These are phyloP conservation scores for Ustilago trichophora DNA, from an alignment of 1,284 basidiomycete species.

Conservation along the genomic window DNA sequence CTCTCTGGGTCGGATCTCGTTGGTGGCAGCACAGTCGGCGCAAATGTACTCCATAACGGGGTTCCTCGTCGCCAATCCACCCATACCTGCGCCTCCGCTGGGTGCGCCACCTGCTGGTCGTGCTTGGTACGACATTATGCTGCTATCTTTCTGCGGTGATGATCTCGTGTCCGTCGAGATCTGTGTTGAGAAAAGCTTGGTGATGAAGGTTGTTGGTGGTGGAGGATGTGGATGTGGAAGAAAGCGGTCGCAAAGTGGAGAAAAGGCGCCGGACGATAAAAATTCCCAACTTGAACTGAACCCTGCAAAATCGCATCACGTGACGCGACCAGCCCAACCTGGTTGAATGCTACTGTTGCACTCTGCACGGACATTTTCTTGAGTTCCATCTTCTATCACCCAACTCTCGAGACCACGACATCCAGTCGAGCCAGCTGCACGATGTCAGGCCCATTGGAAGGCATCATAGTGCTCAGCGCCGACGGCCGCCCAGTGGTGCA, in stretches of 20 bases:
- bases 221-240: constrained; percentile 1
- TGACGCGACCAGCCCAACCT: constrained; percentile 3
- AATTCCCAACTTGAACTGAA: constrained; percentile 14
- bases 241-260: constrained; percentile 23
- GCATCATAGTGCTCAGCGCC: constrained; percentile 85
- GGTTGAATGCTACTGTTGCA: background rate
- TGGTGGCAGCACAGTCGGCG: constrained; percentile 93
- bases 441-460: constrained; percentile 72
- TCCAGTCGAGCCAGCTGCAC: no score
- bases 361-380: constrained; percentile 8
- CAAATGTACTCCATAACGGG: constrained; percentile 78
- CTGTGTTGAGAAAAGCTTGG: no score
- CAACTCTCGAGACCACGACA: no score
- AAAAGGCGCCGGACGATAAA: constrained; percentile 16
- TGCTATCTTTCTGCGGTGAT: no score
- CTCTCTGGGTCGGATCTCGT: constrained; percentile 90
- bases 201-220: no score
- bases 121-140: constrained; percentile 44
- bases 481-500: constrained; percentile 88
- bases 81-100: constrained; percentile 31
- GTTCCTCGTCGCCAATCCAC: constrained; percentile 38
- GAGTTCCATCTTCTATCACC: background rate
- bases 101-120: constrained; percentile 42
- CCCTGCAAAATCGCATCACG: constrained; percentile 14
- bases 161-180: no score